phyloP scores from a whole-genome alignment of 2,329 filamentous ascomycete species.

The Colletotrichum tofieldiae region DNA sequence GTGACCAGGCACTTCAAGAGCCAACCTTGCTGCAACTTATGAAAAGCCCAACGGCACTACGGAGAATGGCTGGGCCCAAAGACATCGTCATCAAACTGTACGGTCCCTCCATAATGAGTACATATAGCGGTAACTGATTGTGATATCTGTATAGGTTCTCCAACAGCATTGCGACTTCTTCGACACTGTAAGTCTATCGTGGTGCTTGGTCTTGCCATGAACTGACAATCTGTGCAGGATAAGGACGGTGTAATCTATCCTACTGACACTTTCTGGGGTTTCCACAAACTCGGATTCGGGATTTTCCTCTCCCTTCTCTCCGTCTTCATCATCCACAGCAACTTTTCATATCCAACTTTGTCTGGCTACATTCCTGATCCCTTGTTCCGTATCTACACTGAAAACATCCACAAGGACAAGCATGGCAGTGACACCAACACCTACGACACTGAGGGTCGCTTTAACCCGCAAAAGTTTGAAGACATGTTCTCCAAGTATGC shows the following conservation, averaged over 20 bases:
- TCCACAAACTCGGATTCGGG: conserved; percentile 58
- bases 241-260: conserved; percentile 58
- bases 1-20: conserved; percentile 51
- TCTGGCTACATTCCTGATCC: conserved; percentile 56
- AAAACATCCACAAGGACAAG: conserved; percentile 59
- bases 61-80: conserved; percentile 50
- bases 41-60: conserved; percentile 54
- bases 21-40: conserved; percentile 54
- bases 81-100: conserved; percentile 53
- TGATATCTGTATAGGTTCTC: conserved; percentile 45
- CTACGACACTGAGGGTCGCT: conserved; percentile 65
- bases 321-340: conserved; percentile 57
- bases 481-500: conserved; percentile 66
- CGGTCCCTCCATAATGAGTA: not conserved
- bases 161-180: conserved; percentile 61
- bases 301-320: conserved; percentile 57
- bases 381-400: conserved; percentile 55
- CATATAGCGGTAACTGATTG: not conserved
- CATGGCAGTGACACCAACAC: conserved; percentile 63
- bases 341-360: conserved; percentile 63
- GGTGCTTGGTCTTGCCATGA: fast-evolving
- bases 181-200: conserved; percentile 49
- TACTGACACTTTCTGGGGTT: conserved; percentile 56
- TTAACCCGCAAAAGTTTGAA: conserved; percentile 65
- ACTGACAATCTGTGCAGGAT: conserved; percentile 45